Conservation (phyloP, 805 yeast genomes). For the Monosporozyma yasuniensis region DNA sequence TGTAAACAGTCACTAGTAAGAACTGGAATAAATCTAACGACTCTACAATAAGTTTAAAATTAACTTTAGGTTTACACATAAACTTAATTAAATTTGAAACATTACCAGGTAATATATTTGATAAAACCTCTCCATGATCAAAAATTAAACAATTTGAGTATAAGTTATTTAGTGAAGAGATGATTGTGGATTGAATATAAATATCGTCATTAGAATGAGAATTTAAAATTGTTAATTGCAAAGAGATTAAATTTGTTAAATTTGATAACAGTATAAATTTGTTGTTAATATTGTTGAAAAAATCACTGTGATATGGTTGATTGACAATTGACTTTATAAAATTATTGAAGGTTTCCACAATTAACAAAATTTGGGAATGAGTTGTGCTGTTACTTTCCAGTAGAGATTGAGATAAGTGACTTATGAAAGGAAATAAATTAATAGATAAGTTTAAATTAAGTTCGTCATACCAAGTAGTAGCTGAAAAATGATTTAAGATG, state of each 20-base stretch:
- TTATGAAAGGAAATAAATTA: neutral
- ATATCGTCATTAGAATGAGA: slow-evolving; percentile 12
- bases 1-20: slow-evolving; percentile 32
- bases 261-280: slow-evolving; percentile 29
- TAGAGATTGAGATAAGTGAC: slow-evolving; percentile 14
- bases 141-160: slow-evolving; percentile 28
- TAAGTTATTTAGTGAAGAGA: slow-evolving; percentile 30
- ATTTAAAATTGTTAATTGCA: slow-evolving; percentile 32
- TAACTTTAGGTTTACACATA: slow-evolving; percentile 28
- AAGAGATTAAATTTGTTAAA: slow-evolving; percentile 40
- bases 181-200: slow-evolving; percentile 27
- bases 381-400: neutral
- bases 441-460: neutral
- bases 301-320: slow-evolving; percentile 18
- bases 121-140: slow-evolving; percentile 40
- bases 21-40: slow-evolving; percentile 26
- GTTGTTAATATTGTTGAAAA: slow-evolving; percentile 11
- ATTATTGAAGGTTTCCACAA: neutral
- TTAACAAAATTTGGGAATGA: neutral
- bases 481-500: neutral
- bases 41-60: slow-evolving; percentile 31
- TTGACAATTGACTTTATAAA: slow-evolving; percentile 2
- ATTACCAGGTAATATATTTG: slow-evolving; percentile 44
- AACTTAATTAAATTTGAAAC: slow-evolving; percentile 38
- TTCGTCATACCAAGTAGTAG: neutral